Conservation (phyloP, 2,329 filamentous ascomycete species). For the Microcyclosporella mali region DNA sequence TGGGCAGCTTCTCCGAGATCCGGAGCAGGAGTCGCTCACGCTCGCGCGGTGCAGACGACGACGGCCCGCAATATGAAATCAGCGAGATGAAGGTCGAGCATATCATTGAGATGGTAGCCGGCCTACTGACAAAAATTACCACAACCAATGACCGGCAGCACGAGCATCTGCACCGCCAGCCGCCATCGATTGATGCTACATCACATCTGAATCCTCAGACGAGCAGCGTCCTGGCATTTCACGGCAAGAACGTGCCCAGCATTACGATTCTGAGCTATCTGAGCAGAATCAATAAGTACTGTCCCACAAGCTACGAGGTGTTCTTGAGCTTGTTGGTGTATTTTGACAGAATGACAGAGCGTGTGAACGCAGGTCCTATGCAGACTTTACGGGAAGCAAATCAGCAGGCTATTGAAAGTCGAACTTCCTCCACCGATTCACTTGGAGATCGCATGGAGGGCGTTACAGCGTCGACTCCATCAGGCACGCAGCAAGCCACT, state of each 20-base stretch:
- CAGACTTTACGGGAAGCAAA: slow-evolving; percentile 53
- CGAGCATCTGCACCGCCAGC: slow-evolving; percentile 75
- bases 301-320: slow-evolving; percentile 95
- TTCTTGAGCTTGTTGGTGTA: slow-evolving; percentile 93
- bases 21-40: slow-evolving; percentile 34
- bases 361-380: slow-evolving; percentile 76
- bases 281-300: slow-evolving; percentile 96
- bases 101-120: slow-evolving; percentile 98
- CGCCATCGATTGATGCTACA: slow-evolving; percentile 55
- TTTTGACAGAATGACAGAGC: slow-evolving; percentile 97
- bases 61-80: slow-evolving; percentile 74
- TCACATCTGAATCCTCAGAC: slow-evolving; percentile 57
- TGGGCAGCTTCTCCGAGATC: slow-evolving; percentile 51
- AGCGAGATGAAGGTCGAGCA: slow-evolving; percentile 95
- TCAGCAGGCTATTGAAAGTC: slow-evolving; percentile 41
- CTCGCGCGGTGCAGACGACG: slow-evolving; percentile 43
- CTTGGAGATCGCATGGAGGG: slow-evolving; percentile 24
- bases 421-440: slow-evolving; percentile 22
- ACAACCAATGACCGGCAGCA: slow-evolving; percentile 93
- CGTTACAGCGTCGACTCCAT: slow-evolving; percentile 23
- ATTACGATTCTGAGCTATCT: slow-evolving; percentile 96
- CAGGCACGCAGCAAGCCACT: slow-evolving; percentile 39
- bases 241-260: slow-evolving; percentile 94
- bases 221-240: slow-evolving; percentile 81
- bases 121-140: slow-evolving; percentile 92